Conservation (phyloP, 1,284 basidiomycete genomes). For the Ganoderma lucidum region DNA sequence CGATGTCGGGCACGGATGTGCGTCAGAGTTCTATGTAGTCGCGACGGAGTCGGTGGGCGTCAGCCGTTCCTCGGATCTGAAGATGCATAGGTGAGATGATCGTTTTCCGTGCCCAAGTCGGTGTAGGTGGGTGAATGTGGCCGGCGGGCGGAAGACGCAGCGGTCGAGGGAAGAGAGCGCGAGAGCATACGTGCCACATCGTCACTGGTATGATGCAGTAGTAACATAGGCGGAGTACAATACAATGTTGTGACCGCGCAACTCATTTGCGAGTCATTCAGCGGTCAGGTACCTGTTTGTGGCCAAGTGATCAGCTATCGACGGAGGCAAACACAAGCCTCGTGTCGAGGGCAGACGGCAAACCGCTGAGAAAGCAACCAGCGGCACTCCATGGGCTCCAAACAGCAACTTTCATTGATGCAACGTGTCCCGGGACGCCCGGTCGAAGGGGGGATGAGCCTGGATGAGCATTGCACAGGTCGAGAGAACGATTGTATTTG, state of each 20-base stretch:
- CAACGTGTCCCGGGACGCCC: slow-evolving; percentile 26
- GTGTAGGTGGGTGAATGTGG: neutral
- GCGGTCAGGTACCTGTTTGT: neutral
- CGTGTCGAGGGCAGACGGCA: neutral
- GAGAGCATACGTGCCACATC: neutral
- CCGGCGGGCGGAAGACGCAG: neutral
- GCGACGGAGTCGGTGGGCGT: neutral
- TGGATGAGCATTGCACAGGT: neutral
- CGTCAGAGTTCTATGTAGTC: neutral
- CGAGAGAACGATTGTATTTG: neutral
- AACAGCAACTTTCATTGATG: neutral
- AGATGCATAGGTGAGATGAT: neutral
- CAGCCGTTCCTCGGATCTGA: neutral
- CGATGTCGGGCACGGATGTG: neutral
- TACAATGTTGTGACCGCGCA: neutral
- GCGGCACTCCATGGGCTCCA: neutral
- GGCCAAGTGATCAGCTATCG: neutral
- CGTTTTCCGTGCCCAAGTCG: neutral
- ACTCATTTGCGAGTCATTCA: neutral
- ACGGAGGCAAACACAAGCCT: slow-evolving; percentile 1
- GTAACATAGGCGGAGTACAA: neutral
- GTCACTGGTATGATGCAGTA: neutral
- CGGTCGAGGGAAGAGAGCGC: neutral
- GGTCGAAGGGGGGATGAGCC: slow-evolving; percentile 1
- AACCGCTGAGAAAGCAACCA: neutral